Conservation (phyloP, 306 rosid species). For the Cucurbita pepo region DNA sequence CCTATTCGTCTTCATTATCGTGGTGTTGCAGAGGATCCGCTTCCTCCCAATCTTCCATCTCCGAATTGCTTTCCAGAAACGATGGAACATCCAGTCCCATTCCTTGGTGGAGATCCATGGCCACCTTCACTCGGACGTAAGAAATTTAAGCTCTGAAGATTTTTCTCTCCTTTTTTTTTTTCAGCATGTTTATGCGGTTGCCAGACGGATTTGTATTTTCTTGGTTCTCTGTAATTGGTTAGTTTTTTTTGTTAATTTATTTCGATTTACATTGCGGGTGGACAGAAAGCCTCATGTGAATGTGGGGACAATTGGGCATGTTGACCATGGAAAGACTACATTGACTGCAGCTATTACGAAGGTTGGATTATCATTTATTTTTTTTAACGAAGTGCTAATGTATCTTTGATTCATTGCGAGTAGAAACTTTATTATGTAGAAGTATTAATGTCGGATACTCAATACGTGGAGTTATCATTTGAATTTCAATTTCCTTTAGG, state of each 20-base stretch:
- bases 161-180: not conserved
- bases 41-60: constrained; percentile 16
- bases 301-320: constrained; percentile 91
- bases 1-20: constrained; percentile 41
- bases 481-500: constrained; percentile 21
- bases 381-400: not conserved
- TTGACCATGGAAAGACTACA: constrained; percentile 94
- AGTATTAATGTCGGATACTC: not conserved
- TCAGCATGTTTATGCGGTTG: not conserved
- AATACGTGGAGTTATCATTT: not conserved
- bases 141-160: not conserved
- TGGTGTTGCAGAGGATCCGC: constrained; percentile 31
- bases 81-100: constrained; percentile 24
- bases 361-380: constrained; percentile 31
- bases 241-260: not conserved
- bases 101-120: constrained; percentile 74
- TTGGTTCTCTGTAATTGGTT: not conserved
- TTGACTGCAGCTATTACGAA: constrained; percentile 92
- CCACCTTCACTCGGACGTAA: constrained; percentile 80
- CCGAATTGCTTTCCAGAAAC: constrained; percentile 21
- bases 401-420: not conserved
- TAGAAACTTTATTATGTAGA: not conserved
- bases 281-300: constrained; percentile 86
- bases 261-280: constrained; percentile 4
- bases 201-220: not conserved